Base-by-base conservation (phyloP, 495 filamentous ascomycete genomes). In the Talaromyces nanjingensis region DNA sequence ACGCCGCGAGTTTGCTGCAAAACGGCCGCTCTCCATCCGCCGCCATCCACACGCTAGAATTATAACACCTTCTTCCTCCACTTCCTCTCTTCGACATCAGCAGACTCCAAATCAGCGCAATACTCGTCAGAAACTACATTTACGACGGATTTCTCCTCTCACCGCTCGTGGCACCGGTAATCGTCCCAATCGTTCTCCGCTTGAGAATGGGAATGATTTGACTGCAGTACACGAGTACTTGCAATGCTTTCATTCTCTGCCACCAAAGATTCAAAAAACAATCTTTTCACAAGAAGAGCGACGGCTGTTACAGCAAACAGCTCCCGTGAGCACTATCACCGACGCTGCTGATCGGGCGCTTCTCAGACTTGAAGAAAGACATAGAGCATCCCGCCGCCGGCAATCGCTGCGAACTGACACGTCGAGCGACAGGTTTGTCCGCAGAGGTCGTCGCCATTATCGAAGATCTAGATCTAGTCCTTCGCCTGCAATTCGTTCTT, bases 231-330 rank as follows among this genome's bases (percentile, higher is more conserved):
- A 81, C 57, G 77, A 79, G n/a, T 87, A 92, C 68, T 86, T 85
- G 58, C 82, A 85, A 71, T 93, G 88, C 79, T 91, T 87, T 68
- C 76, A 86, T 49, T 81, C 79, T 56, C 81, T 91, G 31, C 89
- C 91, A 31, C 82, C 89, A 63, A 91, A 89, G 69, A 77, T 93
- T 54, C 83, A 85, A 67, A 81, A 83, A 69, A 85, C 81, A 66
- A 85, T 89, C 66, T 91, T 91, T 73, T 87, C 87, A 12, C 79
- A 76, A 56, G 89, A 93, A 72, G 89, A 96, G 75, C 89, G 88
- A 69, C 73, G 83, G 31, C 70, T 86, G 56, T 74, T 93, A 49
- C 65, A 62, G 22, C 63, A 34, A 18, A 49, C 25, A 37, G 29
- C 27, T 22, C 57, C 57, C 34, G 81, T 81, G 24, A 79, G 81